These are phyloP conservation scores for Jatropha podagrica DNA, from an alignment of 441 rosid genomes.

Conservation along the genomic window DNA sequence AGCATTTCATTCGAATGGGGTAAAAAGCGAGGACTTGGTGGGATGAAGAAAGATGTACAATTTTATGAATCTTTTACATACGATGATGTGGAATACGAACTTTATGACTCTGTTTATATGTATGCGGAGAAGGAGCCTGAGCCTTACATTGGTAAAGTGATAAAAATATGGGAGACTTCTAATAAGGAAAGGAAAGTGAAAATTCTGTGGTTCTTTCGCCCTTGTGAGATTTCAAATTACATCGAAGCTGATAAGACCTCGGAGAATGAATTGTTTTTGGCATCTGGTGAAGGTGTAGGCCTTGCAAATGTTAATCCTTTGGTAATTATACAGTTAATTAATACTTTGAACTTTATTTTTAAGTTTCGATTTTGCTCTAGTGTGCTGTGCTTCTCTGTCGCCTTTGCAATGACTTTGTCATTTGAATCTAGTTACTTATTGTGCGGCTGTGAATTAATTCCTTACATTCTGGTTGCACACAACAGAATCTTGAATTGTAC, in stretches of 20 bases:
- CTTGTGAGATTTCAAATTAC: constrained; percentile 54
- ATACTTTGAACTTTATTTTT: constrained; percentile 12
- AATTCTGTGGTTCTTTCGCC: constrained; percentile 80
- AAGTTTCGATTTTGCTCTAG: not conserved
- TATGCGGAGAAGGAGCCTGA: constrained; percentile 41
- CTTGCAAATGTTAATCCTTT: constrained; percentile 66
- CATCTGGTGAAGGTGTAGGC: constrained; percentile 80
- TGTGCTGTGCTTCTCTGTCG: not conserved
- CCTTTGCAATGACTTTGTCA: not conserved
- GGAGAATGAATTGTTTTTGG: constrained; percentile 75
- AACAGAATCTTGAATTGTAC: not conserved
- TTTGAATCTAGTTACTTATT: constrained; percentile 7
- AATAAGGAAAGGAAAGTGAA: constrained; percentile 54
- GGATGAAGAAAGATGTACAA: constrained; percentile 57
- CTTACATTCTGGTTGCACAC: not conserved
- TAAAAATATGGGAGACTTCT: constrained; percentile 69
- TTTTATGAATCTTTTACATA: constrained; percentile 73
- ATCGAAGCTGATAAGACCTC: constrained; percentile 35
- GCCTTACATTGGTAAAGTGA: constrained; percentile 71
- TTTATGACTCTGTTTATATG: constrained; percentile 65
- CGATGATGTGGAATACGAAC: constrained; percentile 64
- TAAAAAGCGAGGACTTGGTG: constrained; percentile 57
- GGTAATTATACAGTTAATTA: constrained; percentile 47
- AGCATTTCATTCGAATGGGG: constrained; percentile 75
- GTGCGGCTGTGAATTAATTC: not conserved